Evolutionary conservation across 2,329 filamentous ascomycete genomes (phyloP).

Genomic region (Neophaeococcomyces aloes): DNA sequence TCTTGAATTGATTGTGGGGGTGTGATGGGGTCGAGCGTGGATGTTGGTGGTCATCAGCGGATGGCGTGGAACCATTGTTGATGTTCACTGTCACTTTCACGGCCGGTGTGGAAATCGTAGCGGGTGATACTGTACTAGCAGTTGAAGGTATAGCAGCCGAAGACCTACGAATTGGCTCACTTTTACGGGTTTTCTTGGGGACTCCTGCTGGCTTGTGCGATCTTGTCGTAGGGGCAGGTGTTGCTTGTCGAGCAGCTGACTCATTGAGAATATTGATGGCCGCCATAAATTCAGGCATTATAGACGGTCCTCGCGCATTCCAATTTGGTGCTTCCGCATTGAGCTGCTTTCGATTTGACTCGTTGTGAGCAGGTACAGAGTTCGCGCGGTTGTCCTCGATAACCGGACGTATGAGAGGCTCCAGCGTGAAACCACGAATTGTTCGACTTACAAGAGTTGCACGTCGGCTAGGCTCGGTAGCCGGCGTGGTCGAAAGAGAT

Average conservation of each 20-base stretch:
- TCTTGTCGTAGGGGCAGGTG: not conserved
- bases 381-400: not conserved
- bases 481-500: not conserved
- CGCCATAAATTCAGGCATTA: slow-evolving; percentile 7
- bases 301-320: not conserved
- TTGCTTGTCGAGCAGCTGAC: not conserved
- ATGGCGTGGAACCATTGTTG: too few species aligned
- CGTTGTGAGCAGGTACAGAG: not conserved
- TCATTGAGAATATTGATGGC: slow-evolving; percentile 2
- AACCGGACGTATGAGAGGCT: slow-evolving; percentile 1
- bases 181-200: not conserved
- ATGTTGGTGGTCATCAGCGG: too few species aligned
- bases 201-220: not conserved
- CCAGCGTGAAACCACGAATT: slow-evolving; percentile 3
- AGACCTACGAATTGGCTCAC: not conserved
- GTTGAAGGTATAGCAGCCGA: not conserved
- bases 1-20: too few species aligned
- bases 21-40: too few species aligned
- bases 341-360: not conserved
- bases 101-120: too few species aligned
- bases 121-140: too few species aligned
- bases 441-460: slow-evolving; percentile 1
- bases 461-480: not conserved
- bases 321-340: too few species aligned
- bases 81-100: too few species aligned